Evolutionary conservation across 306 rosid species (phyloP), one percentile per base, ranked within the genome.

Genomic region (Fagus crenata): DNA sequence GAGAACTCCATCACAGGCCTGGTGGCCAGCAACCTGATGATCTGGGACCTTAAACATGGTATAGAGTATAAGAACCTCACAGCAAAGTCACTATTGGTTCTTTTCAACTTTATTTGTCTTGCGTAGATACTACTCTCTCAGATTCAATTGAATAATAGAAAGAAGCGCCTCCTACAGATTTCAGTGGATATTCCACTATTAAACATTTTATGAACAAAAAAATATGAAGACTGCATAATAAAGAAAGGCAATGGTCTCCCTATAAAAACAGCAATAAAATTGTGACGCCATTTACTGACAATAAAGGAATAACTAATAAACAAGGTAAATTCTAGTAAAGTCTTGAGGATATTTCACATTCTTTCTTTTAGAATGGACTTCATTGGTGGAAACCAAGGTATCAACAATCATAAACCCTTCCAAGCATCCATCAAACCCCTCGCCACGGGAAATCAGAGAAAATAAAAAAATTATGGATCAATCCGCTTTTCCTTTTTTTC

Each of bases 1-100:
- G 5, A 92, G 65, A 4, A 11, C 1, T n/a, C 97, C 98, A 49
- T 69, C 42, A 71, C 53, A 2, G 3, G 95, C 93, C 67, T 33
- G 60, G 81, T 95, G 98, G 6, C 97, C 98, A 6, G 93, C 98
- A 56, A 92, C 98, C 80, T 95, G 97, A 86, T 95, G 95, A 43
- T 89, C 93, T 0, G 97, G 97, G 49, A 85, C 80, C 86, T 84
- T 95, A 22, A 86, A 46, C 97, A 95, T 86, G 54, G 75, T 84
- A 80, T 76, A 40, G 40, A 77, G 76, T 15, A 69, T 35, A 75
- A 53, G 15, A 65, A 59, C 53, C 31, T 68, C 81, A 55, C 53
- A 46, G 7, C 9, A 70, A 71, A 31, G 46, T 17, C 71, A 39
- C 71, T 17, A n/a, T 39, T 39, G n/a, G 8, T 39, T 15, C 32